Base-by-base conservation (phyloP, 176 grass and related monocot genomes). In the Bonia amplexicaulis region DNA sequence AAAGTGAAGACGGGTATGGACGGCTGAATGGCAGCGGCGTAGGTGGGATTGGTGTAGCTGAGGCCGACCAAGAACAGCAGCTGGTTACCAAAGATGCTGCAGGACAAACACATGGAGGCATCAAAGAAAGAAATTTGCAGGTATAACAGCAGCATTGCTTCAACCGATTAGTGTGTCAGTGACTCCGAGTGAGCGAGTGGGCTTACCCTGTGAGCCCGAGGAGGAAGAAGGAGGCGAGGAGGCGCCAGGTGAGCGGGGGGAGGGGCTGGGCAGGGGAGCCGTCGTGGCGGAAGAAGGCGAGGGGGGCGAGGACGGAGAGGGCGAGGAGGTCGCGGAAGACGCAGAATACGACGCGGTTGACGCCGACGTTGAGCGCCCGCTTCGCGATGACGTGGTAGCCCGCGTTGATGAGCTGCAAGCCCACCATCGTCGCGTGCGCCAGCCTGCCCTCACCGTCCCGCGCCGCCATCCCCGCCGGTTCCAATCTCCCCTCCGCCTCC, bases 1-100 rank as follows among this genome's bases (percentile, higher is more conserved):
- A 98, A 95, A 37, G 96, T 98, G 88, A 98, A 98, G 48, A 92
- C 93, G 1, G 93, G 96, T 53, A 98, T 92, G 52, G 96, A 83
- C 58, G 96, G 91, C 65, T 98, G 96, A 85, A 87, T 83, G 27
- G 96, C 93, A 12, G 93, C 90, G 41, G 93, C 91, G 54, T 95
- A 98, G 79, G 89, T 95, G 19, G 96, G 96, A n/a, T 84, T 98
- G 80, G 96, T 98, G 86, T 92, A 95, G 81, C 91, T 92, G 47
- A 98, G 82, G 5, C 93, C 93, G 42, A 95, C 60, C 86, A 98
- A 89, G 74, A 98, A 98, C 12, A 95, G 84, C 25, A 98, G 78
- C 87, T 98, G 96, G 65, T 98, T 98, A 40, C 85, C 96, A 72
- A 95, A 98, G 68, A 98, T 91, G 77, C 91, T 98, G 59, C 54